Base-by-base conservation (phyloP, 306 rosid species). In the Cotoneaster glaucophyllus region DNA sequence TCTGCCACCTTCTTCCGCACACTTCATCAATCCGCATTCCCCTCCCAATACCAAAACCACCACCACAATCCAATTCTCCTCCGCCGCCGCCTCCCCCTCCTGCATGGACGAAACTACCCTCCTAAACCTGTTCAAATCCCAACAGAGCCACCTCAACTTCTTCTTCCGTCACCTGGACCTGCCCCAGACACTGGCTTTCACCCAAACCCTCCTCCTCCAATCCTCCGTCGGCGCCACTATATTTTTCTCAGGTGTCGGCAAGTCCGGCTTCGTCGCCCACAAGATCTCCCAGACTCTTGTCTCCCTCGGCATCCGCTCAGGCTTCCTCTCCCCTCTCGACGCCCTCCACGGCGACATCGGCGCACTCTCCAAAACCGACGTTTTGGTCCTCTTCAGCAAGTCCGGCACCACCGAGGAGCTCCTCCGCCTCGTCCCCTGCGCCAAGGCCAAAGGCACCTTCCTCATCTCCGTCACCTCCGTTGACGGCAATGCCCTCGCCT, bases 321-420 rank as follows among this genome's bases (percentile, higher is more conserved):
- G 90, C 1, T 96, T 92, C 74, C 93, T 96, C n/a, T 89, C 93
- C 39, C 97, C 99, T 1, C 79, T 93, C 44, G 98, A 96, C 43
- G 99, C 99, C 19, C 97, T 96, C 71, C 99, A 96, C 69, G 99
- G 99, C n/a, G 98, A 96, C 67, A 92, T 96, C 74, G 99, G 99
- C 58, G 87, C 90, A 67, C 85, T 96, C 56, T 34, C 81, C 68
- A 1, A 62, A 14, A 58, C 78, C 25, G 99, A 96, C 24, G 87
- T 96, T 15, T 79, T 96, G 74, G 96, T 96, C 50, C 89, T 96
- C 44, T 80, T 96, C 77, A 90, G 97, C 84, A 96, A 96, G 82
- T 96, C 99, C 24, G 98, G 98, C 22, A 87, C 87, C 82, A 86
- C 97, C 43, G 98, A 92, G 1, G 99, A 92, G 87, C 99, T 96